Evolutionary conservation across 441 rosid genomes (phyloP), one percentile per base, ranked within the genome.

Genomic region (Pelargonium australe): DNA sequence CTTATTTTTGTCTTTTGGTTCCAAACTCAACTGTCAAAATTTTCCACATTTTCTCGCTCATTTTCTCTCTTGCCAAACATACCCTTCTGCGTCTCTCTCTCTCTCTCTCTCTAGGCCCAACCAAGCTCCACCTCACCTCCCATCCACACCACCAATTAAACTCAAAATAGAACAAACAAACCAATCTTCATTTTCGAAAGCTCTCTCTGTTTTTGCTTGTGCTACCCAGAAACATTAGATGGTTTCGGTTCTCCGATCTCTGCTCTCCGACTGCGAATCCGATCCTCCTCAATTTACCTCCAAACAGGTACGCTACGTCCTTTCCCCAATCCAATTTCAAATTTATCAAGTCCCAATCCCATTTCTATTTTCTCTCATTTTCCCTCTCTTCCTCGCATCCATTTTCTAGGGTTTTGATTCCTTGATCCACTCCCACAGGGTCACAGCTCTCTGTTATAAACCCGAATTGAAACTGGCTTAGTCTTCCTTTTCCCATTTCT

Each of bases 1-100:
- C 2, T 23, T 23, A 2, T 23, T 23, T 23, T 23, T 23, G 25
- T 23, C 2, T 23, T 23, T 23, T 0, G 25, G 25, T 23, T 23
- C 25, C 25, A 47, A 47, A 49, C 58, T 51, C 58, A 51, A 51
- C 58, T 51, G 58, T 51, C 58, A 51, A 17, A 47, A 8, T 51
- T 51, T 51, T 13, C 58, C 17, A 12, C 10, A 14, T 17, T 4
- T 14, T 49, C n/a, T 49, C 57, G 12, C 17, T 51, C 58, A 51
- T 17, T 51, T 51, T 51, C 58, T 51, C 58, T 51, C 58, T 6
- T 13, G 58, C 58, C 58, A 51, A 51, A 51, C 58, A 51, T 19
- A 51, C 58, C 25, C 25, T 23, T 23, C 25, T 23, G 25, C 25
- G 25, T 23, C 25, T 23, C 25, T 23, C 25, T 23, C 25, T 23